Evolutionary conservation across 352 stramenopile genomes (phyloP).

Genomic region (Plasmopara halstedii): DNA sequence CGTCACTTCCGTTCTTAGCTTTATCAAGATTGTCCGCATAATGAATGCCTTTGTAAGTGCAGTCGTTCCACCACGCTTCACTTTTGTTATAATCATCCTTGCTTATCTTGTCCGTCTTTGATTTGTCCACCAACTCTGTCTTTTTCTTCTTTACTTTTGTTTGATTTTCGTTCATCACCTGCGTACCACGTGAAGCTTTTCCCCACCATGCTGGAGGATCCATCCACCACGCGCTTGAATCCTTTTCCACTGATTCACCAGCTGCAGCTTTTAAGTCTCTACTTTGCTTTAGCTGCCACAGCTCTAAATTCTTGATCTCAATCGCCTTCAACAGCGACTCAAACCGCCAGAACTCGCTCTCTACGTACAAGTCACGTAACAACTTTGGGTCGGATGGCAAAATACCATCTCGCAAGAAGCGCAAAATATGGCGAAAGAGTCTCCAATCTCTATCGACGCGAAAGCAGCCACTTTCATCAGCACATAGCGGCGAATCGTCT

Average conservation of each 20-base stretch:
- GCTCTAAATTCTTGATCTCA: slow-evolving; percentile 58
- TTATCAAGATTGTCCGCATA: slow-evolving; percentile 35
- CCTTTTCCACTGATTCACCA: slow-evolving; percentile 3
- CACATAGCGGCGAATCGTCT: slow-evolving; percentile 51
- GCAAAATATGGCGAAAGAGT: slow-evolving; percentile 71
- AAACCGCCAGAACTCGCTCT: slow-evolving; percentile 81
- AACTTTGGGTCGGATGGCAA: slow-evolving; percentile 61
- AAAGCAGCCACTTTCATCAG: slow-evolving; percentile 62
- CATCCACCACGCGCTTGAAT: slow-evolving; percentile 50
- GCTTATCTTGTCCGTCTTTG: slow-evolving; percentile 5
- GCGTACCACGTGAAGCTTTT: neutral
- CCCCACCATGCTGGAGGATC: slow-evolving; percentile 66
- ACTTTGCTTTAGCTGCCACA: slow-evolving; percentile 39
- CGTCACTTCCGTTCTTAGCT: slow-evolving; percentile 11
- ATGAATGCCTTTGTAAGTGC: slow-evolving; percentile 69
- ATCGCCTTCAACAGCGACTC: slow-evolving; percentile 69
- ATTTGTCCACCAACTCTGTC: too few species aligned
- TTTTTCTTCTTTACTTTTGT: slow-evolving; percentile 15
- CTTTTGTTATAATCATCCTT: slow-evolving; percentile 3
- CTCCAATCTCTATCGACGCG: slow-evolving; percentile 70
- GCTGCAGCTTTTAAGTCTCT: slow-evolving; percentile 1
- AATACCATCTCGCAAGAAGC: slow-evolving; percentile 70
- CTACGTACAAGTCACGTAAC: slow-evolving; percentile 57
- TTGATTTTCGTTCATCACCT: slow-evolving; percentile 18
- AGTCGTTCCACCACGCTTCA: slow-evolving; percentile 61